A percentile compares a stretch with the other conserved stretches of the same genome.
These are phyloP conservation scores for Blastobotrys malaysiensis DNA, from an alignment of 1,139 yeast species.

Conservation along the genomic window DNA sequence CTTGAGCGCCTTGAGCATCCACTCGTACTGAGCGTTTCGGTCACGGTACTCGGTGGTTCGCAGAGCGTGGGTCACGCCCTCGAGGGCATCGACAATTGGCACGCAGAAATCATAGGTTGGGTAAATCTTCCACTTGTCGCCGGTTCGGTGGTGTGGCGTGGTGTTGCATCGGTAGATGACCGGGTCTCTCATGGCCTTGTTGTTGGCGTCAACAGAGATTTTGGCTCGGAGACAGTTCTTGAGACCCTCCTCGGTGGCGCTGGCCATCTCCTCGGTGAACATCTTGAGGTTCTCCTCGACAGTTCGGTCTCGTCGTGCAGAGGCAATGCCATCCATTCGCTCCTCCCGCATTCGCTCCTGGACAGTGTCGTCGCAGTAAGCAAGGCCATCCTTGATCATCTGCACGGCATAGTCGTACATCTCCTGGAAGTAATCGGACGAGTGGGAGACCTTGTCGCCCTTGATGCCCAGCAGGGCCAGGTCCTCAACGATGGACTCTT, in stretches of 20 bases:
- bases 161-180: constrained; percentile 93
- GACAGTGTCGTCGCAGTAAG: constrained; percentile 95
- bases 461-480: constrained; percentile 81
- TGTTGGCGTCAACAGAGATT: constrained; percentile 80
- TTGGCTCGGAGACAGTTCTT: constrained; percentile 92
- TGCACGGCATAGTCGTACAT: constrained; percentile 83
- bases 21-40: constrained; percentile 94
- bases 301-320: constrained; percentile 82
- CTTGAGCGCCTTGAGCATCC: constrained; percentile 78
- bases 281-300: constrained; percentile 84
- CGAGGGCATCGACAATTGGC: constrained; percentile 88
- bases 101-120: constrained; percentile 99
- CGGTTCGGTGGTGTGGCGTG: constrained; percentile 97
- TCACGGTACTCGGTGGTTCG: constrained; percentile 98
- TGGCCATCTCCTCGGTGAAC: constrained; percentile 85
- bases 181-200: constrained; percentile 95
- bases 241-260: constrained; percentile 85
- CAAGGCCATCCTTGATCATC: constrained; percentile 89
- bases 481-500: constrained; percentile 88
- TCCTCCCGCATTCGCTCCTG: constrained; percentile 94
- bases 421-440: constrained; percentile 85
- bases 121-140: constrained; percentile 84
- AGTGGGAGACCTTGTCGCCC: constrained; percentile 80
- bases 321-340: constrained; percentile 93
- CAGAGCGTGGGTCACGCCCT: constrained; percentile 95